A percentile compares a stretch with the other conserved stretches of the same genome.
Evolutionary conservation across 352 stramenopile species (phyloP).

Genomic region (Globisporangium perplexum): DNA sequence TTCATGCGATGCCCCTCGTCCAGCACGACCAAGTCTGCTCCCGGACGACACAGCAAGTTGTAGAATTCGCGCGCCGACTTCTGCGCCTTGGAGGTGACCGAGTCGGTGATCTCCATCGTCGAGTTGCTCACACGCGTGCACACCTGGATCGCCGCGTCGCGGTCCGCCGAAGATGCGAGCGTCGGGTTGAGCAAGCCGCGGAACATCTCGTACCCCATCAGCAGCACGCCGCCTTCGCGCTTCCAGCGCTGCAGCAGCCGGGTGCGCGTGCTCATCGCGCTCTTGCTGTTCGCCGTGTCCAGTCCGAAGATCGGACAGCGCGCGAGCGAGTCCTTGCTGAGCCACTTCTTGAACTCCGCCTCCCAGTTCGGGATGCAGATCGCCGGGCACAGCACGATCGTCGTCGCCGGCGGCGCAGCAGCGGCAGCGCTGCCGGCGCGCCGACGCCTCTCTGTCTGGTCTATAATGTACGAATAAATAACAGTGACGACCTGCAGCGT

Average conservation of each 20-base stretch:
- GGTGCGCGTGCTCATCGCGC: slow-evolving; percentile 39
- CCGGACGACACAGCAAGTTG: slow-evolving; percentile 50
- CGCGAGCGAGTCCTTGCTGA: slow-evolving; percentile 53
- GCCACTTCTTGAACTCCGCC: slow-evolving; percentile 97
- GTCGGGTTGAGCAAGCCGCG: slow-evolving; percentile 76
- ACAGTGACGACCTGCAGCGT: slow-evolving; percentile 84
- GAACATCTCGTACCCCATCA: slow-evolving; percentile 91
- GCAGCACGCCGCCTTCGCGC: slow-evolving; percentile 57
- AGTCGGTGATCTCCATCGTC: slow-evolving; percentile 61
- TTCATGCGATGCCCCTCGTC: slow-evolving; percentile 89
- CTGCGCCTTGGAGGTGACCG: slow-evolving; percentile 41
- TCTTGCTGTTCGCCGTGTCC: slow-evolving; percentile 54
- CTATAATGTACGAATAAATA: slow-evolving; percentile 75
- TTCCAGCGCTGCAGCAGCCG: slow-evolving; percentile 73
- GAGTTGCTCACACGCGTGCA: slow-evolving; percentile 56
- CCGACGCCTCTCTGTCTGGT: slow-evolving; percentile 21
- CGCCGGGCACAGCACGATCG: slow-evolving; percentile 93
- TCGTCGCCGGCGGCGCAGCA: slow-evolving; percentile 22
- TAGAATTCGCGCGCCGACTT: slow-evolving; percentile 48
- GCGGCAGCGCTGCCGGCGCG: neutral
- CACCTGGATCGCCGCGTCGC: slow-evolving; percentile 47
- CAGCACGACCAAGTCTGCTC: slow-evolving; percentile 74
- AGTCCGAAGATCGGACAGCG: slow-evolving; percentile 56
- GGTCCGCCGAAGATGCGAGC: slow-evolving; percentile 19
- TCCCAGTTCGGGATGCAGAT: slow-evolving; percentile 97